Evolutionary conservation across 2,329 filamentous ascomycete species (phyloP).

Genomic region (Phialocephala subalpina): DNA sequence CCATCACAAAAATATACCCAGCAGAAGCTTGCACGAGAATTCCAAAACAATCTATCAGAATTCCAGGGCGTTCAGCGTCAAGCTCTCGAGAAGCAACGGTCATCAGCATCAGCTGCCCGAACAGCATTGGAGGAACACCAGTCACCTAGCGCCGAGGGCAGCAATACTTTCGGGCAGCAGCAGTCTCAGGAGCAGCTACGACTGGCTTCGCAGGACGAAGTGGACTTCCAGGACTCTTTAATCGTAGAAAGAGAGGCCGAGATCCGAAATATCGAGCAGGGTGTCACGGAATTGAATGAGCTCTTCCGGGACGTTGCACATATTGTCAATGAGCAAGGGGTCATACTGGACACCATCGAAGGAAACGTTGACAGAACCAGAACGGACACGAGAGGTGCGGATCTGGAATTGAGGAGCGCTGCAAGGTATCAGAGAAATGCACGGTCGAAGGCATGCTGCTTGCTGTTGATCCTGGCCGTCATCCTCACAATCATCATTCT

Average conservation of each 20-base stretch:
- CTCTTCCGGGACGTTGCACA: constrained; percentile 98
- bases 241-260: constrained; percentile 97
- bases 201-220: constrained; percentile 89
- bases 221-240: constrained; percentile 95
- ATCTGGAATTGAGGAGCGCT: constrained; percentile 84
- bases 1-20: constrained; percentile 97
- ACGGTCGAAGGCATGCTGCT: constrained; percentile 90
- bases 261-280: constrained; percentile 97
- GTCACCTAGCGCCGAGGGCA: constrained; percentile 45
- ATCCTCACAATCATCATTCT: constrained; percentile 90
- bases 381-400: constrained; percentile 83
- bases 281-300: constrained; percentile 93
- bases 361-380: constrained; percentile 87
- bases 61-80: constrained; percentile 92
- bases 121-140: constrained; percentile 74
- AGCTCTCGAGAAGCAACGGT: constrained; percentile 91
- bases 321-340: constrained; percentile 94
- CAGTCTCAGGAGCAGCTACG: constrained; percentile 80
- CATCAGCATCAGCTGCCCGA: constrained; percentile 83
- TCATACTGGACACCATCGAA: constrained; percentile 84
- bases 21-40: constrained; percentile 92
- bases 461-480: constrained; percentile 86
- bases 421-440: constrained; percentile 95
- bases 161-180: constrained; percentile 55
- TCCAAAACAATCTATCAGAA: constrained; percentile 85